Conservation (phyloP, 331 rosid species). For the Telfairia occidentalis region DNA sequence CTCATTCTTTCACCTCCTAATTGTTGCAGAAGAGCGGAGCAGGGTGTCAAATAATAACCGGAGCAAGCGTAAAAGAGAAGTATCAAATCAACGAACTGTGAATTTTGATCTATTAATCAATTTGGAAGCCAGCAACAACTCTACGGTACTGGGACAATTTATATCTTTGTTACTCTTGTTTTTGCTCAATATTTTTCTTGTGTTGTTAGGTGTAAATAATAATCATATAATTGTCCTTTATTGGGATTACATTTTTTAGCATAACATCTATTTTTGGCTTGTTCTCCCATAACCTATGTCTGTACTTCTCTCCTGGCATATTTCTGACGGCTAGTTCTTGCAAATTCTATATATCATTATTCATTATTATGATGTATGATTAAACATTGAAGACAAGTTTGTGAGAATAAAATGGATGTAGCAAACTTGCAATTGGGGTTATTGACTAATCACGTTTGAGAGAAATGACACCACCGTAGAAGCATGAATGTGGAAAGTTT, state of each 20-base stretch:
- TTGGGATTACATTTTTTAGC: background rate
- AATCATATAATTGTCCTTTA: background rate
- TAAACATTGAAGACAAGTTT: background rate
- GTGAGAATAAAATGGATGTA: background rate
- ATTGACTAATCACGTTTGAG: background rate
- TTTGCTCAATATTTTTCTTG: slow-evolving; percentile 1
- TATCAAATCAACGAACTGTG: slow-evolving; percentile 25
- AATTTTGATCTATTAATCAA: slow-evolving; percentile 46
- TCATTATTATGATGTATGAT: background rate
- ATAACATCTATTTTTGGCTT: background rate
- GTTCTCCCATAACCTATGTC: background rate
- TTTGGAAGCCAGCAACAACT: slow-evolving; percentile 54
- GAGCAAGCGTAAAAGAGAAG: slow-evolving; percentile 41
- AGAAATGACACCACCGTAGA: background rate
- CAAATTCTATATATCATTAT: too few relatives aligned
- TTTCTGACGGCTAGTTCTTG: background rate
- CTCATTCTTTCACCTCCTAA: slow-evolving; percentile 11
- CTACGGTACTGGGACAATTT: slow-evolving; percentile 36
- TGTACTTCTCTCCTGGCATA: background rate
- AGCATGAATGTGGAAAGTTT: background rate
- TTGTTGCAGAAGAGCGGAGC: slow-evolving; percentile 38
- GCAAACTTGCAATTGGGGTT: background rate
- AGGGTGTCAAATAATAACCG: slow-evolving; percentile 23
- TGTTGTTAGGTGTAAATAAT: background rate
- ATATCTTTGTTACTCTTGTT: background rate